A percentile compares a stretch with the other conserved stretches of the same genome.
These are phyloP conservation scores for Candida vaughaniae DNA, from an alignment of 805 yeast species.

Conservation along the genomic window DNA sequence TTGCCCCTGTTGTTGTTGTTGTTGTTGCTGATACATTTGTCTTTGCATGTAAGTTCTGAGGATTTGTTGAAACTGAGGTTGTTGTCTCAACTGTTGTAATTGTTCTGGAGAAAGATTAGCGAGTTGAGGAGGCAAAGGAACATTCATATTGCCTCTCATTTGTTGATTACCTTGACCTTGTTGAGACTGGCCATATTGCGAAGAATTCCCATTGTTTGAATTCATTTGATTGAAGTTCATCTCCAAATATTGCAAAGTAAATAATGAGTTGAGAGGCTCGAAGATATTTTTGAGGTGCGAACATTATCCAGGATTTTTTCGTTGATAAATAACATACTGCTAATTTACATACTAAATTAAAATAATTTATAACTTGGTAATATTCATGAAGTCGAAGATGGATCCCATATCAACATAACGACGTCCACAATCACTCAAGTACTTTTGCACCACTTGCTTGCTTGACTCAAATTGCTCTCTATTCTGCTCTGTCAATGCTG, in stretches of 20 bases:
- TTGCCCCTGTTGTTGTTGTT: constrained; percentile 14
- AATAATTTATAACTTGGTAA: background rate
- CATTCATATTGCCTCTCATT: constrained; percentile 10
- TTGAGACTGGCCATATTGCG: background rate
- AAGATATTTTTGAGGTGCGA: too few relatives aligned
- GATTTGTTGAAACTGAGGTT: constrained; percentile 43
- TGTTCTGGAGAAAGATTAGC: constrained; percentile 41
- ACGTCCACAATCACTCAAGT: constrained; percentile 79
- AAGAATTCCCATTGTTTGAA: constrained; percentile 8
- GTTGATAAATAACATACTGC: background rate
- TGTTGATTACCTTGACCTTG: constrained; percentile 8
- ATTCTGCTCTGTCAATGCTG: constrained; percentile 79
- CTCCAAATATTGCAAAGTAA: too few relatives aligned
- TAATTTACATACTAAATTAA: too few relatives aligned
- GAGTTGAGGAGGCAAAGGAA: constrained; percentile 25
- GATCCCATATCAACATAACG: constrained; percentile 82
- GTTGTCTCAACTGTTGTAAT: constrained; percentile 40
- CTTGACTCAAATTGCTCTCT: constrained; percentile 55
- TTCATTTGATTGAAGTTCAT: constrained; percentile 14
- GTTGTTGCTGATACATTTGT: constrained; percentile 19
- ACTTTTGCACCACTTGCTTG: constrained; percentile 63
- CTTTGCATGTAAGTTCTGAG: constrained; percentile 41
- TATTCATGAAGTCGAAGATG: constrained; percentile 63
- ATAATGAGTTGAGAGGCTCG: too few relatives aligned
- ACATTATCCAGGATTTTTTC: constrained; percentile 1